Evolutionary conservation across 352 stramenopile genomes (phyloP).

Genomic region (Globisporangium takayamanum): DNA sequence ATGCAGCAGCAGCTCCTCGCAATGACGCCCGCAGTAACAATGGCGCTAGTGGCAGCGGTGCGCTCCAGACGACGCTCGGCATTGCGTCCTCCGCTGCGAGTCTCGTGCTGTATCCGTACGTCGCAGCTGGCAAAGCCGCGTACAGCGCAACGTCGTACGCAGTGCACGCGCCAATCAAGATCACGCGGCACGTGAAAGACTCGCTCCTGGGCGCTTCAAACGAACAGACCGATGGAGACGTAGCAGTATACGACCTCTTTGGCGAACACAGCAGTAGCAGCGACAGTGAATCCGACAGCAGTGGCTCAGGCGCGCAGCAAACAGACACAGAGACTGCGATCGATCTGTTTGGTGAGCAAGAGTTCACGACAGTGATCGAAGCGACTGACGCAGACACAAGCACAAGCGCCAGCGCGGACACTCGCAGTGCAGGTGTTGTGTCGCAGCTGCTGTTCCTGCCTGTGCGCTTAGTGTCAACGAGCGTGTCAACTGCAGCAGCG

Average conservation of each 20-base stretch:
- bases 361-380: slow-evolving; percentile 6
- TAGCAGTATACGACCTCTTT: slow-evolving; percentile 35
- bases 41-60: background rate
- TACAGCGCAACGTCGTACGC: slow-evolving; percentile 53
- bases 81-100: slow-evolving; percentile 52
- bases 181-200: slow-evolving; percentile 44
- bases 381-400: background rate
- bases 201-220: slow-evolving; percentile 18
- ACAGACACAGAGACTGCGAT: background rate
- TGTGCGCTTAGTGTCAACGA: slow-evolving; percentile 46
- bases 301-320: background rate
- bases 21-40: background rate
- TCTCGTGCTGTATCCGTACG: slow-evolving; percentile 56
- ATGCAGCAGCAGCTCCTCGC: background rate
- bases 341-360: slow-evolving; percentile 10
- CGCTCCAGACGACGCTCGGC: slow-evolving; percentile 45
- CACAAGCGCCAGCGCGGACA: background rate
- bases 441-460: slow-evolving; percentile 57
- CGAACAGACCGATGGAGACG: background rate
- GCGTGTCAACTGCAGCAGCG: slow-evolving; percentile 47
- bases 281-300: slow-evolving; percentile 9
- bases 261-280: slow-evolving; percentile 24
- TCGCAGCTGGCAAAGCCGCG: slow-evolving; percentile 47
- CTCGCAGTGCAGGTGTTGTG: slow-evolving; percentile 17
- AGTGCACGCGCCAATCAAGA: slow-evolving; percentile 46